These are phyloP conservation scores for Sporothrix dimorphospora DNA, from an alignment of 2,329 filamentous ascomycete genomes.

Conservation along the genomic window DNA sequence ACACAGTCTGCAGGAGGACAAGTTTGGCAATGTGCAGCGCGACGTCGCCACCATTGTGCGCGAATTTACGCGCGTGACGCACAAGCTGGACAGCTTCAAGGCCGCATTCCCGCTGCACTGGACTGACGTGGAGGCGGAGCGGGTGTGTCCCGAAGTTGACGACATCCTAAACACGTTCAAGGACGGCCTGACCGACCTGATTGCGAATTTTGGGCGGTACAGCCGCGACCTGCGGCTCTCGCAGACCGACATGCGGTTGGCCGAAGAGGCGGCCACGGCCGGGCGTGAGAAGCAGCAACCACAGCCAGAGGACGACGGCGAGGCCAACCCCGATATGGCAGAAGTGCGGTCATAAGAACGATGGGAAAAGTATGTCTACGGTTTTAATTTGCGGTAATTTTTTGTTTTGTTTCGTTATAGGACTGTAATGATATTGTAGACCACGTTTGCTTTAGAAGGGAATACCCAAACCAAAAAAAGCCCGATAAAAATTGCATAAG, in stretches of 20 bases:
- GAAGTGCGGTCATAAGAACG: slow-evolving; percentile 16
- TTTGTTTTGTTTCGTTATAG: neutral
- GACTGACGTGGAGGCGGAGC: slow-evolving; percentile 70
- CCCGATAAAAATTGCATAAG: slow-evolving; percentile 1
- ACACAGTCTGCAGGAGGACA: slow-evolving; percentile 77
- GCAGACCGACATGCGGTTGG: slow-evolving; percentile 71
- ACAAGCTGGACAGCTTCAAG: slow-evolving; percentile 70
- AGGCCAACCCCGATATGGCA: slow-evolving; percentile 17
- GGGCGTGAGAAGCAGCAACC: slow-evolving; percentile 29
- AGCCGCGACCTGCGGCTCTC: slow-evolving; percentile 70
- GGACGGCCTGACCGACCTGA: slow-evolving; percentile 64
- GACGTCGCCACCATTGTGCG: slow-evolving; percentile 77
- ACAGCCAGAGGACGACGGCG: slow-evolving; percentile 28
- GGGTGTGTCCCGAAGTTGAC: slow-evolving; percentile 68
- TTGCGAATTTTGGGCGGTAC: slow-evolving; percentile 76
- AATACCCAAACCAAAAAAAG: neutral
- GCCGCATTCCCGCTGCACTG: slow-evolving; percentile 66
- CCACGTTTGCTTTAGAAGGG: neutral
- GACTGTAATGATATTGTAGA: slow-evolving; percentile 23
- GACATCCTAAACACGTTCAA: slow-evolving; percentile 67
- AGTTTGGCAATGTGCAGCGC: slow-evolving; percentile 81
- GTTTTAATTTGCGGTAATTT: neutral
- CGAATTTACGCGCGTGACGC: slow-evolving; percentile 69
- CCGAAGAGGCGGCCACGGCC: slow-evolving; percentile 61
- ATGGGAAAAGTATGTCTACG: neutral